Evolutionary conservation across 2,329 filamentous ascomycete genomes (phyloP), one percentile per base, ranked within the genome.

Genomic region (Curvularia sp.): DNA sequence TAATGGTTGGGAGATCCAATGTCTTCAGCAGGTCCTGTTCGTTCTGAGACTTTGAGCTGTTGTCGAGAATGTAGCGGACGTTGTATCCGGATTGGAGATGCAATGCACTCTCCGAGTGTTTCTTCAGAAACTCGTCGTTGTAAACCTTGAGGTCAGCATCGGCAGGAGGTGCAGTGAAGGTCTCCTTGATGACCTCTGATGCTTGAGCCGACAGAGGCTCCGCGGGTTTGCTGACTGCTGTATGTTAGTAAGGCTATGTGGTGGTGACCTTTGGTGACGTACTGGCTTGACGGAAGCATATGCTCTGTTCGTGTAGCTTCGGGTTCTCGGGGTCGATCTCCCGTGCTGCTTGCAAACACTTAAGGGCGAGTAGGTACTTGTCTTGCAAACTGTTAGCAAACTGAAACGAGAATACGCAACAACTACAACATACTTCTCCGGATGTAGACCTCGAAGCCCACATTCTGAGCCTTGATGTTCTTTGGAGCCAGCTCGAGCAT

Each of bases 371-470:
- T 43, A 96, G 80, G 71, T 91, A 92, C 81, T 97, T 97, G 74
- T 88, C 93, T 94, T 70, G 46, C 78, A 50, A 26, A 41, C 39
- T 52, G 33, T 58, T 52, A 62, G 48, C 49, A 38, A 20, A 13
- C 18, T 28, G 35, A 20, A 28, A 28, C 26, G 15, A 53, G 28
- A 49, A 39, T 7, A 22, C 13, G 38, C 3, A 6, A 18, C 18
- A 1, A 20, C 9, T 20, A 46, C 56, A 31, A 81, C 88, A 83
- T 86, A 96, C 93, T 88, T 81, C 89, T 85, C 72, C 93, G 85
- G 59, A 96, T 83, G 74, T 92, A 93, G 18, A 99, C 89, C 79
- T 98, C 93, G 69, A 97, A 98, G 5, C 93, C 95, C 52, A 89
- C 86, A 64, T 89, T 84, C 78, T 99, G 95, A 22, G 86, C 91